A percentile compares a stretch with the other conserved stretches of the same genome.
Conservation (phyloP, 805 yeast species). For the Candida odintsovae region DNA sequence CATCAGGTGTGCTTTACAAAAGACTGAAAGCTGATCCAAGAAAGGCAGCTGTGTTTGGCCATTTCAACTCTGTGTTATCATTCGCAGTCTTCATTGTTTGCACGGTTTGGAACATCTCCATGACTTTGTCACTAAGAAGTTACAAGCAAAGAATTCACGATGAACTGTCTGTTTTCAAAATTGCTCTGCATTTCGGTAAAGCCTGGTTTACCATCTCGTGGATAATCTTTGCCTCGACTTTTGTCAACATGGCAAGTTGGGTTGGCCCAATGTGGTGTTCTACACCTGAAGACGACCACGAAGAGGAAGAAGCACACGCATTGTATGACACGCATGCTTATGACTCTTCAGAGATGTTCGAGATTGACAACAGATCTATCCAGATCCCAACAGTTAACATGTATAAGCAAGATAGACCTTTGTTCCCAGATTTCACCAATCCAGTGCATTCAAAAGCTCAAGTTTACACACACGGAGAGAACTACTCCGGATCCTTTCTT, state of each 20-base stretch:
- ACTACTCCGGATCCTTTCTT: neutral
- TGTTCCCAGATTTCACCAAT: neutral
- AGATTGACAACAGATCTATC: neutral
- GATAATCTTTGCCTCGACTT: slow-evolving; percentile 25
- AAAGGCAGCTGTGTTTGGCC: slow-evolving; percentile 24
- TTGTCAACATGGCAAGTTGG: slow-evolving; percentile 27
- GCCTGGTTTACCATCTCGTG: slow-evolving; percentile 38
- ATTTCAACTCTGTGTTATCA: slow-evolving; percentile 28
- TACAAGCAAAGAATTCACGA: slow-evolving; percentile 4
- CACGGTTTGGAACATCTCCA: slow-evolving; percentile 13
- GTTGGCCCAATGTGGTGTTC: slow-evolving; percentile 50
- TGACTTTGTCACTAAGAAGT: slow-evolving; percentile 23
- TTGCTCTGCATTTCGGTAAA: slow-evolving; percentile 35
- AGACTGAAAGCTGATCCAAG: slow-evolving; percentile 18
- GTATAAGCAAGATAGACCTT: neutral
- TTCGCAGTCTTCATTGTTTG: slow-evolving; percentile 28
- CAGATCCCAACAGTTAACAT: slow-evolving; percentile 1
- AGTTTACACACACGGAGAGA: neutral
- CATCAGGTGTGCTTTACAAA: neutral
- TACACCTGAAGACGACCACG: slow-evolving; percentile 28
- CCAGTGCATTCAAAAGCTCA: neutral
- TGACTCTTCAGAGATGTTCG: neutral
- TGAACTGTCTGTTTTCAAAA: slow-evolving; percentile 42
- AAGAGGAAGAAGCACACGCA: slow-evolving; percentile 4
- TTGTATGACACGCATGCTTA: neutral